Base-by-base conservation (phyloP, 2,329 filamentous ascomycete species). In the Colletotrichum sp. region DNA sequence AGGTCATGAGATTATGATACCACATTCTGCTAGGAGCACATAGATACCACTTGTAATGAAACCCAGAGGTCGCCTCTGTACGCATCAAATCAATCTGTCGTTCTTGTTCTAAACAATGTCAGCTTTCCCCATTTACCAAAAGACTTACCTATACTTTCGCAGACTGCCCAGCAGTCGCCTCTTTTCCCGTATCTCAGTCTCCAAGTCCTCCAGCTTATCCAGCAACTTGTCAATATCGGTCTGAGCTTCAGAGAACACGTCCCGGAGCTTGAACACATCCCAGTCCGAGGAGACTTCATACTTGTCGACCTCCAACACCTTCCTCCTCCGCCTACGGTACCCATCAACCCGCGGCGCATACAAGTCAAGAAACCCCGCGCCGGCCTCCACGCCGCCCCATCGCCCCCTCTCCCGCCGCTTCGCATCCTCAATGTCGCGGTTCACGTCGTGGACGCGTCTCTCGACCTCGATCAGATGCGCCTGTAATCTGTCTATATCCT, bases 401-500 rank as follows among this genome's bases (percentile, higher is more conserved):
- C 52, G 13, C 58, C 58, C 58, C 28, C 7, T 61, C 28, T 32
- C n/a, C 6, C 43, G 43, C 3, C 43, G 43, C 3, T 32, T 61
- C 58, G 91, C 89, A 48, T 92, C 89, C 28, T 92, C 91, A 15
- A 94, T 91, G 0, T 91, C 30, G 6, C 71, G 30, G 7, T 73
- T 89, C 2, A 89, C 88, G 1, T 89, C 86, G 13, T 86, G 83
- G 1, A 58, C 48, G 6, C 22, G 34, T 4, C 62, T 39, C 43
- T 86, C 83, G 7, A 84, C 80, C 1, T 82, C 79, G 25, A 52
- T 6, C n/a, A 96, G 98, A 76, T 92, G 94, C 85, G 98, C 96
- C 71, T 98, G 92, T 79, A 98, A 90, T 71, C 98, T 89, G 81
- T 93, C 94, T 85, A 94, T 94, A 79, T 89, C 91, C 77, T 91